Evolutionary conservation across 768 basidiomycete species (phyloP).

Genomic region (Lactifluus rugatus): DNA sequence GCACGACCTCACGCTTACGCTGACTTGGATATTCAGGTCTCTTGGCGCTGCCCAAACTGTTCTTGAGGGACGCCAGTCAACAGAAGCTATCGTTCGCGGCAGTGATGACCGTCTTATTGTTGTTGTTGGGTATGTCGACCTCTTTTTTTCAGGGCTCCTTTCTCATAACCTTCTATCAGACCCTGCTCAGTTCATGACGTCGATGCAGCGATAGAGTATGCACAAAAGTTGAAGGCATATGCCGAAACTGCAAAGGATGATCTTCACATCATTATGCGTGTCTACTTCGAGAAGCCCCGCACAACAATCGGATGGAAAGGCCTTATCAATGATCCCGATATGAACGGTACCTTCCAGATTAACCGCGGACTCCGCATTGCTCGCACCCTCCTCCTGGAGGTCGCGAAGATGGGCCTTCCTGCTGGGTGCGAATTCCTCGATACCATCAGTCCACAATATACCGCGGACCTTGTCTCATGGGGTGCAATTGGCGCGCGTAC

Average conservation of each 20-base stretch:
- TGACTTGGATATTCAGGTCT: slow-evolving; percentile 37
- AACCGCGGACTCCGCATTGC: slow-evolving; percentile 91
- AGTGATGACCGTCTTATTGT: slow-evolving; percentile 90
- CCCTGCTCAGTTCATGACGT: slow-evolving; percentile 94
- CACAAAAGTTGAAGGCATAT: slow-evolving; percentile 66
- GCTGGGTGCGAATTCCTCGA: slow-evolving; percentile 96
- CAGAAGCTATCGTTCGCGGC: slow-evolving; percentile 72
- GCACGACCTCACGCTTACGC: slow-evolving; percentile 17
- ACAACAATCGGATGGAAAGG: slow-evolving; percentile 99
- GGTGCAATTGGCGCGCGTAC: slow-evolving; percentile 93
- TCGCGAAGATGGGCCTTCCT: slow-evolving; percentile 85
- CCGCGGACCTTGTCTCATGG: slow-evolving; percentile 89
- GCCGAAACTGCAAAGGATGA: slow-evolving; percentile 75
- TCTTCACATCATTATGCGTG: slow-evolving; percentile 91
- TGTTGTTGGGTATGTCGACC: slow-evolving; percentile 62
- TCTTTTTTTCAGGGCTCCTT: not conserved
- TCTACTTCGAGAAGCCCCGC: slow-evolving; percentile 95
- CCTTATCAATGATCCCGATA: slow-evolving; percentile 92
- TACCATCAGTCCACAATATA: slow-evolving; percentile 74
- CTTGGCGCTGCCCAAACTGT: slow-evolving; percentile 81
- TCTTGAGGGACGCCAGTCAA: slow-evolving; percentile 68
- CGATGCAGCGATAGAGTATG: slow-evolving; percentile 81
- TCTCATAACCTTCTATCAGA: slow-evolving; percentile 28
- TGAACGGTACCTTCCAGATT: slow-evolving; percentile 90
- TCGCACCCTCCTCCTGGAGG: slow-evolving; percentile 75